Evolutionary conservation across 2,329 filamentous ascomycete species (phyloP).

Genomic region (Cordyceps cicadae): DNA sequence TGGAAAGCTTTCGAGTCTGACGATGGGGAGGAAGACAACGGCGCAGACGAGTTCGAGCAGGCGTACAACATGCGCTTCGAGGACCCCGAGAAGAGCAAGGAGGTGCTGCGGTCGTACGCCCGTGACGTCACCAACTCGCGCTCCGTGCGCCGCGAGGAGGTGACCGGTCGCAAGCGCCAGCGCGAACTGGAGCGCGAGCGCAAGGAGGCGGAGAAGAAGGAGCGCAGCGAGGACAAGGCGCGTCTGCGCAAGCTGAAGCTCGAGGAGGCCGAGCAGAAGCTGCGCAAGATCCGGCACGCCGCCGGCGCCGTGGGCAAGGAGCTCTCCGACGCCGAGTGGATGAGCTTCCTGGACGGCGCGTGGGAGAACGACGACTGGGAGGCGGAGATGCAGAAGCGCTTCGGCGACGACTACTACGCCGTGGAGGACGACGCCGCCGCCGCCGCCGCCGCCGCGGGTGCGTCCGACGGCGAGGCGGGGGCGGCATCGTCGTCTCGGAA

Average conservation of each 20-base stretch:
- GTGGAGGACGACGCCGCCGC: slow-evolving; percentile 58
- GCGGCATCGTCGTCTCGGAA: slow-evolving; percentile 49
- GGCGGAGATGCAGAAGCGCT: slow-evolving; percentile 76
- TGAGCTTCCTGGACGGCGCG: slow-evolving; percentile 72
- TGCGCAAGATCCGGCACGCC: slow-evolving; percentile 80
- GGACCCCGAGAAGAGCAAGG: slow-evolving; percentile 79
- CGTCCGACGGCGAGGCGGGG: slow-evolving; percentile 36
- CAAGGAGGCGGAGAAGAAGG: slow-evolving; percentile 69
- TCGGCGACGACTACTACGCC: slow-evolving; percentile 87
- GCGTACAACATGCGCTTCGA: slow-evolving; percentile 97
- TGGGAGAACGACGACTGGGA: slow-evolving; percentile 92
- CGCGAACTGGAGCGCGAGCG: slow-evolving; percentile 70
- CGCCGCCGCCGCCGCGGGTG: slow-evolving; percentile 58
- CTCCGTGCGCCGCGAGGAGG: slow-evolving; percentile 78
- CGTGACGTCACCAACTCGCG: slow-evolving; percentile 75
- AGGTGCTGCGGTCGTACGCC: slow-evolving; percentile 79
- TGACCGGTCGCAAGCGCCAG: slow-evolving; percentile 65
- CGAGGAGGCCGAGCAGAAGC: slow-evolving; percentile 80
- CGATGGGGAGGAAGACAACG: slow-evolving; percentile 70
- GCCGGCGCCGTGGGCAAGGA: slow-evolving; percentile 66
- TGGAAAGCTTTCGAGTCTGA: slow-evolving; percentile 88
- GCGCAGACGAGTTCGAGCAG: slow-evolving; percentile 81
- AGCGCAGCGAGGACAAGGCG: slow-evolving; percentile 72
- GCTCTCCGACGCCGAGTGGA: slow-evolving; percentile 70
- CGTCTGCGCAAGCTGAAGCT: slow-evolving; percentile 80